Conservation (phyloP, 2,329 filamentous ascomycete genomes). For the Monosporascus ibericus region DNA sequence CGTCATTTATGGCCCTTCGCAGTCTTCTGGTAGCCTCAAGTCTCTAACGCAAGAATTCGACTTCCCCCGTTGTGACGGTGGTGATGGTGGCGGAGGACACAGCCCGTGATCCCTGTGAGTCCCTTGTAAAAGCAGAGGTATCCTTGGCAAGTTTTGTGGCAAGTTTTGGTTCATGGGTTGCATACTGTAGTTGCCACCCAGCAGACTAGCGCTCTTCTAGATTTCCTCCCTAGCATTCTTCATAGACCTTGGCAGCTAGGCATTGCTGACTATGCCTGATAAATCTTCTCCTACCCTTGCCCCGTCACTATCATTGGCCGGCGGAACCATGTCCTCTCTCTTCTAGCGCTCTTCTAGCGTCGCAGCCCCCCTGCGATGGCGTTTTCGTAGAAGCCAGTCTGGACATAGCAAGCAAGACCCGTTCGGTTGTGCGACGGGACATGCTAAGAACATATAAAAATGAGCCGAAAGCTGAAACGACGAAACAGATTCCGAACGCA, state of each 20-base stretch:
- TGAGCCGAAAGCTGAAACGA: no score
- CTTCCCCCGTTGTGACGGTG: no score
- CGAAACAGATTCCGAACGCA: no score
- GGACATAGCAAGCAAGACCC: background rate
- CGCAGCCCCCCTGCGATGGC: conserved; percentile 9
- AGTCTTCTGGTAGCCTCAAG: no score
- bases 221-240: background rate
- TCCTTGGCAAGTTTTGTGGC: background rate
- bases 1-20: background rate
- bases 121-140: background rate
- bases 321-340: conserved; percentile 10
- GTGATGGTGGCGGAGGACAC: background rate
- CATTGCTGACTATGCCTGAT: background rate
- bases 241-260: background rate
- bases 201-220: background rate
- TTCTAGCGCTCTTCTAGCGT: conserved; percentile 35
- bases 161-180: background rate
- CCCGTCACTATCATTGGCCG: conserved; percentile 17
- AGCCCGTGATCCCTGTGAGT: background rate
- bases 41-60: no score
- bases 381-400: background rate
- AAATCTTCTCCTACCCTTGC: background rate
- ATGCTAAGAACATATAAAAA: no score
- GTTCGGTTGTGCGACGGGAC: conserved; percentile 4
- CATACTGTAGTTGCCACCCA: background rate